Evolutionary conservation across 192 early-diverging fungal genomes (phyloP).

Genomic region (Cetraspora pellucida): DNA sequence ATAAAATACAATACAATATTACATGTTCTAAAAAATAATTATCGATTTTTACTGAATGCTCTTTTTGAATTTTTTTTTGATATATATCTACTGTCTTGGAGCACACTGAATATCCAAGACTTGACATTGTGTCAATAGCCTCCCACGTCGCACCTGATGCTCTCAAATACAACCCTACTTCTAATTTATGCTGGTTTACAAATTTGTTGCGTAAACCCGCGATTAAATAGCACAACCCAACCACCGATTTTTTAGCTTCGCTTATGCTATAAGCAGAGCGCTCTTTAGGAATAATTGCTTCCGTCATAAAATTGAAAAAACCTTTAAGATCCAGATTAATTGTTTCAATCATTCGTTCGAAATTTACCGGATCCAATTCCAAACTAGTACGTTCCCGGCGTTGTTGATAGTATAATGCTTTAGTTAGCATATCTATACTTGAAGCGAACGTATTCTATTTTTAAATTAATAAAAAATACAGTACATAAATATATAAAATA

Average conservation of each 20-base stretch:
- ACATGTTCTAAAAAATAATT: conserved; percentile 17
- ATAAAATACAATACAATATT: not conserved
- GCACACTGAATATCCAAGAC: conserved; percentile 9
- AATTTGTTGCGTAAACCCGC: conserved; percentile 7
- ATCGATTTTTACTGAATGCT: not conserved
- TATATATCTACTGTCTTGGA: not conserved
- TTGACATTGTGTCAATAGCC: not conserved
- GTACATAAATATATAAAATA: conserved; percentile 1
- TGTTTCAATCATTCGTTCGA: not conserved
- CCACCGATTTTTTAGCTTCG: too few species aligned
- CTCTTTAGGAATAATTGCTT: too few species aligned
- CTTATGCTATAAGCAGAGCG: too few species aligned
- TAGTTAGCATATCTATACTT: not conserved
- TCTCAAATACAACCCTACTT: not conserved
- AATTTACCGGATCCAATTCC: too few species aligned
- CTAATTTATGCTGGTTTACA: conserved; percentile 4
- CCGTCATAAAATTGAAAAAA: too few species aligned
- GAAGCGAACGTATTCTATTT: not conserved
- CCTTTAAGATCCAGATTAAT: too few species aligned
- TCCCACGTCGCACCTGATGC: too few species aligned
- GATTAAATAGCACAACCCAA: not conserved
- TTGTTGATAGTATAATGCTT: too few species aligned
- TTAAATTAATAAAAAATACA: not conserved
- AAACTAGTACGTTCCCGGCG: too few species aligned
- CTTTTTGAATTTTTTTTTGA: conserved; percentile 8